Evolutionary conservation across 2,329 filamentous ascomycete genomes (phyloP).

Genomic region (Boeremia exigua): DNA sequence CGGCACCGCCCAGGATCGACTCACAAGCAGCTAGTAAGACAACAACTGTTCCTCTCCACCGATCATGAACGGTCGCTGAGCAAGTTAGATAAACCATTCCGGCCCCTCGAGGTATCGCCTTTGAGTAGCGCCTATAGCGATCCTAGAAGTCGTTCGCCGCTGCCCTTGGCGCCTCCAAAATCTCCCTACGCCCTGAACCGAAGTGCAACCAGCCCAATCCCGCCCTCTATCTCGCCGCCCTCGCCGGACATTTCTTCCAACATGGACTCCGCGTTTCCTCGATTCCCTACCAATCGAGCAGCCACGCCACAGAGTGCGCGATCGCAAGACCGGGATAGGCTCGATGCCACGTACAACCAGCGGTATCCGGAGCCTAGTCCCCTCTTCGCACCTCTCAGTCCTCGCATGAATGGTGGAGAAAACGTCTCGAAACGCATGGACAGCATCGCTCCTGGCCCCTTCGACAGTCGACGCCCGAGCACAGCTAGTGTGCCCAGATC

Average conservation of each 20-base stretch:
- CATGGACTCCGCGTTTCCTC: constrained; percentile 61
- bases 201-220: constrained; percentile 44
- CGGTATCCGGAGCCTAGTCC: constrained; percentile 43
- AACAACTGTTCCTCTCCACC: not conserved
- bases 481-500: constrained; percentile 43
- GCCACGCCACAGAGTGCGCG: constrained; percentile 32
- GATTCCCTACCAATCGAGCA: constrained; percentile 55
- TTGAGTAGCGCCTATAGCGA: constrained; percentile 39
- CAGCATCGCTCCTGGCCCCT: constrained; percentile 70
- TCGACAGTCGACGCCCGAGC: constrained; percentile 55
- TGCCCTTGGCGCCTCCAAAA: constrained; percentile 29
- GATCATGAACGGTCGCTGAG: not conserved
- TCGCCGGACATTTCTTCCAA: constrained; percentile 43
- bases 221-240: constrained; percentile 40
- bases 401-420: constrained; percentile 50
- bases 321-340: constrained; percentile 28
- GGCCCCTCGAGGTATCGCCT: constrained; percentile 33
- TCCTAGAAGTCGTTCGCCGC: constrained; percentile 31
- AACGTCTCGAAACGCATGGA: constrained; percentile 68
- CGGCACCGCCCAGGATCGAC: constrained; percentile 62
- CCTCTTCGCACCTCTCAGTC: constrained; percentile 58
- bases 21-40: constrained; percentile 64
- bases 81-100: constrained; percentile 45
- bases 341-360: constrained; percentile 35
- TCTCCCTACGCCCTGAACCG: constrained; percentile 41